Evolutionary conservation across 2,329 filamentous ascomycete genomes (phyloP).

Genomic region (Fusarium papillatum): DNA sequence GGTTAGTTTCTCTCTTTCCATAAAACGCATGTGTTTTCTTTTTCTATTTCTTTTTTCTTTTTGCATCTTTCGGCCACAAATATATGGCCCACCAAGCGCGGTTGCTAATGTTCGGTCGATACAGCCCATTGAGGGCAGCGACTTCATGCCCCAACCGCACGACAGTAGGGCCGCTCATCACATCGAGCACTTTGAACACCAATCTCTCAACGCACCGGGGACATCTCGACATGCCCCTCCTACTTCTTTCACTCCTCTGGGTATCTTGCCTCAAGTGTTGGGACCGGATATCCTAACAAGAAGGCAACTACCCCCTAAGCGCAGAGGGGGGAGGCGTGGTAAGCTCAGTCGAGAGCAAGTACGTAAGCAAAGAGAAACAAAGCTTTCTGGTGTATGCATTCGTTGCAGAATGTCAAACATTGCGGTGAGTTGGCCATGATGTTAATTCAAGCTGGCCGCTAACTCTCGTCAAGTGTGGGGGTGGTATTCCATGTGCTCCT

Average conservation of each 20-base stretch:
- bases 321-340: background rate
- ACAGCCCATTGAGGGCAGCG: background rate
- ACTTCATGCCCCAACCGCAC: background rate
- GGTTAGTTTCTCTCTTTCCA: background rate
- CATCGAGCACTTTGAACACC: background rate
- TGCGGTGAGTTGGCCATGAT: too few species aligned
- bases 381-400: background rate
- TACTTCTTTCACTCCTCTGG: background rate
- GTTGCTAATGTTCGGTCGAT: background rate
- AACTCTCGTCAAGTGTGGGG: background rate
- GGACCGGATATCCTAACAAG: background rate
- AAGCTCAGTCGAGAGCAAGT: background rate
- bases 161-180: background rate
- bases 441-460: background rate
- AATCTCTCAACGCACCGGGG: background rate
- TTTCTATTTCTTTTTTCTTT: too few species aligned
- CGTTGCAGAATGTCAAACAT: background rate
- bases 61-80: accelerated
- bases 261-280: background rate
- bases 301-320: background rate
- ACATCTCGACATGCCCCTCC: background rate
- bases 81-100: background rate
- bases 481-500: background rate
- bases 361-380: background rate
- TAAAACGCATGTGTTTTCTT: background rate